Base-by-base conservation (phyloP, 2,329 filamentous ascomycete genomes). In the Trichoderma hamatum region DNA sequence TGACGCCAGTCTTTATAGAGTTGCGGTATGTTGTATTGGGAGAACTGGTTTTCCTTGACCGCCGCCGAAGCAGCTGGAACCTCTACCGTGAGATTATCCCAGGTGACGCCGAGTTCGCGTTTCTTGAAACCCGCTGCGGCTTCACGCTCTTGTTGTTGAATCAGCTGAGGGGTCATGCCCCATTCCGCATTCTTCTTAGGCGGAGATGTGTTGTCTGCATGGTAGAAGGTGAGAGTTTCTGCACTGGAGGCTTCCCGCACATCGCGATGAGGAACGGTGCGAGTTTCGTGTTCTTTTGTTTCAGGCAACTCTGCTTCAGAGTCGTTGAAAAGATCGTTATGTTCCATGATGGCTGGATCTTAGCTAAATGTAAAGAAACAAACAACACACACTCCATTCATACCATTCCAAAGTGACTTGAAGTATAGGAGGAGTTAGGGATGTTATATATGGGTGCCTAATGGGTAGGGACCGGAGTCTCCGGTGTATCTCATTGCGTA, bases 11-110 rank as follows among this genome's bases (percentile, higher is more conserved):
- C 88, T 72, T 82, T 84, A 71, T 85, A 72, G 19, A 84, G 79
- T 39, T 85, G 82, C 30, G 83, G 81, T 3, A 89, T 77, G 74
- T 87, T 87, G 80, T 85, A 86, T 71, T 87, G 88, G 0, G 86
- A 86, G 0, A 87, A 63, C 59, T 90, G 84, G 61, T 91, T 88
- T 73, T 92, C 89, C 71, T 91, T 88, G 36, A 91, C 81, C 10
- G 88, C 86, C 1, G 89, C 86, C 28, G 89, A 87, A 16, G 88
- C 80, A 34, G 86, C 85, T 75, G 87, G 80, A 16, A 86, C 90
- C 65, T 88, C 83, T 21, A 92, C 89, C 0, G 82, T 90, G 56
- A 92, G 80, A 67, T 88, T 82, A 71, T 86, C 82, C 87, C 89
- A 92, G 1, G 89, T 87, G 0, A 92, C 82, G 24, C 90, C 90